Conservation (phyloP, 306 rosid species). For the Gastrolobium villosum region DNA sequence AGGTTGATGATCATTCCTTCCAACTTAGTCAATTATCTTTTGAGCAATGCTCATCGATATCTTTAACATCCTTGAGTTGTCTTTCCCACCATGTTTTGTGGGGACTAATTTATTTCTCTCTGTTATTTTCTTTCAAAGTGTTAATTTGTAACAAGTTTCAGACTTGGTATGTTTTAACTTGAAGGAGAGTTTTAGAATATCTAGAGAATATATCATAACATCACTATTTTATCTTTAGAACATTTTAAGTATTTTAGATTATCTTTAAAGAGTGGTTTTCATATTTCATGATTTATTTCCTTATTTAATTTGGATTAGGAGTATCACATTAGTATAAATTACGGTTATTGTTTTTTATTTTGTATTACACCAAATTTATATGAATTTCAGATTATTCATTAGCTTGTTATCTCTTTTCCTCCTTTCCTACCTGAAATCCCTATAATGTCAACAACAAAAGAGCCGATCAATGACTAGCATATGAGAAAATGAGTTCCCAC, state of each 20-base stretch:
- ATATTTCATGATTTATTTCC: background rate
- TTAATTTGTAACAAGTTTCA: too few relatives aligned
- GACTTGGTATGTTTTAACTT: too few relatives aligned
- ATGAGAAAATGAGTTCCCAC: constrained; percentile 33
- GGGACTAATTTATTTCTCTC: too few relatives aligned
- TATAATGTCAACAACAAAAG: background rate
- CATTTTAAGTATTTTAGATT: background rate
- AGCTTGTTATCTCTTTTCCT: background rate
- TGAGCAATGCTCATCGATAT: too few relatives aligned
- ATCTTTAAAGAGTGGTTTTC: background rate
- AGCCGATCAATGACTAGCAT: constrained; percentile 17
- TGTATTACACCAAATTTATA: background rate
- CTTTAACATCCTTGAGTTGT: too few relatives aligned
- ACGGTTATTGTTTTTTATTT: background rate
- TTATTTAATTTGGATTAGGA: background rate
- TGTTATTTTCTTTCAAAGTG: too few relatives aligned
- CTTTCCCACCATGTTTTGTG: too few relatives aligned
- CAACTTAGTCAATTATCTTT: too few relatives aligned
- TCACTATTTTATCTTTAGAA: background rate
- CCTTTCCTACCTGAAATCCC: background rate
- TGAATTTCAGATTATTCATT: background rate
- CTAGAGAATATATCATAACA: background rate
- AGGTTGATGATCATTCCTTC: too few relatives aligned
- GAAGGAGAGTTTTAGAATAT: background rate
- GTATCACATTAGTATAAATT: background rate